Percentiles rank a stretch among this genome's conserved stretches.
Evolutionary conservation across 345 rosid genomes (phyloP).

Genomic region (Pseudoturritis turrita): DNA sequence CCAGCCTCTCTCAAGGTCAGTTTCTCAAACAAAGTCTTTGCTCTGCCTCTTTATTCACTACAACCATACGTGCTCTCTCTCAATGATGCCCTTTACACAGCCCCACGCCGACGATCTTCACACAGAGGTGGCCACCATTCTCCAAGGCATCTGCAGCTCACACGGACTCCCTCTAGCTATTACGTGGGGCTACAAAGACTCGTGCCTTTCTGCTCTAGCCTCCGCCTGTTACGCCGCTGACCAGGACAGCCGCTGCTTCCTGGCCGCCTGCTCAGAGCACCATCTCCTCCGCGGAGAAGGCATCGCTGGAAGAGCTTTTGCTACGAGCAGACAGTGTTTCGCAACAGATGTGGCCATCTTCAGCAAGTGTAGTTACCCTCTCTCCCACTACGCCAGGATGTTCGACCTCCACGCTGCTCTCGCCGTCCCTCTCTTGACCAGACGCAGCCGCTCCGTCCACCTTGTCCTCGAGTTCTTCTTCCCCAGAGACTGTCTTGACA

Average conservation of each 20-base stretch:
- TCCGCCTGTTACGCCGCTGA: conserved; percentile 60
- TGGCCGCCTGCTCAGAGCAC: conserved; percentile 70
- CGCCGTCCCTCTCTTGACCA: conserved; percentile 59
- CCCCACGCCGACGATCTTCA: conserved; percentile 41
- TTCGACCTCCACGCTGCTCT: conserved; percentile 62
- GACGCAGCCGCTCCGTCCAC: conserved; percentile 38
- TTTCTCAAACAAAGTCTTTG: not conserved
- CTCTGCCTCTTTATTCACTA: conserved; percentile 4
- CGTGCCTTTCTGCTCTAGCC: conserved; percentile 52
- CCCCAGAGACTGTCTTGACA: conserved; percentile 56
- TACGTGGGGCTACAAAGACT: conserved; percentile 66
- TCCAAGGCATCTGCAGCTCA: conserved; percentile 51
- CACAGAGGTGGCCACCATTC: conserved; percentile 46
- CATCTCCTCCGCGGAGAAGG: conserved; percentile 68
- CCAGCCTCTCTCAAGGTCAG: conserved; percentile 32
- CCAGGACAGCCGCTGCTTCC: conserved; percentile 40
- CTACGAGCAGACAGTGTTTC: conserved; percentile 52
- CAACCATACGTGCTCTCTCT: conserved; percentile 4
- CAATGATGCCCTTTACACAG: conserved; percentile 35
- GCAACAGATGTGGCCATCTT: conserved; percentile 54
- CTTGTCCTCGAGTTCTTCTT: conserved; percentile 79
- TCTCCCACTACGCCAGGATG: conserved; percentile 82
- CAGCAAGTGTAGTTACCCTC: conserved; percentile 67
- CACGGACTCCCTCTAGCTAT: conserved; percentile 67
- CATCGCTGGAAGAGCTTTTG: conserved; percentile 68